Base-by-base conservation (phyloP, 2,329 filamentous ascomycete genomes). In the Rosellinia necatrix region DNA sequence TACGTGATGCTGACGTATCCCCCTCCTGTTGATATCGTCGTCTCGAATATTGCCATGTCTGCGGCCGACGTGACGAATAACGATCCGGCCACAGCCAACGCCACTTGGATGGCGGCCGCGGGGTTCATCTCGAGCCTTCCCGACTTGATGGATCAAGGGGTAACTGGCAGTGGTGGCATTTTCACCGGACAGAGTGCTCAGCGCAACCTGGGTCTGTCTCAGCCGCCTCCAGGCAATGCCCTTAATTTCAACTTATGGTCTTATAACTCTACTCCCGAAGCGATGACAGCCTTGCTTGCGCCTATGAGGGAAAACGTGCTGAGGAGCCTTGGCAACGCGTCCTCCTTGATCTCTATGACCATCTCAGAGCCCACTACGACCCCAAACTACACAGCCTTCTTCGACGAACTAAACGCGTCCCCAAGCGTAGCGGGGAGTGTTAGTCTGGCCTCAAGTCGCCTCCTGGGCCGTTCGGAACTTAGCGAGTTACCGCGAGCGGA, bases 121-220 rank as follows among this genome's bases (percentile, higher is more conserved):
- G 13, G 29, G 40, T n/a, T 42, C 21, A 43, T 43, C n/a, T 43
- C 41, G n/a, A 21, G 41, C 25, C n/a, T 43, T 10, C 41, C 41
- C 7, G 25, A 43, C 21, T 3, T 43, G 12, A 43, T 43, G 41
- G 41, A 43, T 6, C 25, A 43, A 15, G 41, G 41, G 10, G 25
- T 43, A 4, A 30, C 25, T 30, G 41, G 41, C 15, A 15, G 12
- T 13, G 41, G 41, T 13, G 25, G n/a, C 7, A 17, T 15, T 19
- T 43, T 30, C n/a, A 43, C 41, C 25, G 41, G 41, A 21, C 8
- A 15, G 6, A 19, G n/a, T 21, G 41, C 41, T 8, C 13, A 17
- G 7, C 2, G 9, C 7, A 43, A 15, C 15, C 15, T 43, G 6
- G 41, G 41, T 27, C 6, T 43, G 7, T 12, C 41, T 30, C 12